Evolutionary conservation across 2,329 filamentous ascomycete species (phyloP).

Genomic region (Fusarium aywerte): DNA sequence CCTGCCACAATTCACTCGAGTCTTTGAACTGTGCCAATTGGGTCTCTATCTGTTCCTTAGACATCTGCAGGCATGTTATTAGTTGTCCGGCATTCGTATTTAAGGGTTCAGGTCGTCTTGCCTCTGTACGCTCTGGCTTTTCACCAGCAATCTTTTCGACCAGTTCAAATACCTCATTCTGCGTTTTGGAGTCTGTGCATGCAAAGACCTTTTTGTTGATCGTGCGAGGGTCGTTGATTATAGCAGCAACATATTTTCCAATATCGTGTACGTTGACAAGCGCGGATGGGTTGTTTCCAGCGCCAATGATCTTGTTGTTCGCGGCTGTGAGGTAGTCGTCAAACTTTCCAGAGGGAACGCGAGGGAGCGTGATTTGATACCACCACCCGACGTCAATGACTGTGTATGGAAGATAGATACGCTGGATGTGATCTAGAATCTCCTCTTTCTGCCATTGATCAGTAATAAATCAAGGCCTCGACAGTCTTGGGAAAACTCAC

Average conservation of each 20-base stretch:
- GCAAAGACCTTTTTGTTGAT: slow-evolving; percentile 15
- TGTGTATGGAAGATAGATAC: slow-evolving; percentile 63
- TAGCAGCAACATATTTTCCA: slow-evolving; percentile 9
- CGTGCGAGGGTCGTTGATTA: neutral
- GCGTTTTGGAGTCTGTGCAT: slow-evolving; percentile 1
- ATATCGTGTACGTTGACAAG: neutral
- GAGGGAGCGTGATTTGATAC: slow-evolving; percentile 11
- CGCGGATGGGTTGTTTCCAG: neutral
- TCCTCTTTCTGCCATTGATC: slow-evolving; percentile 56
- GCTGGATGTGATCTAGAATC: slow-evolving; percentile 60
- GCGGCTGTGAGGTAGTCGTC: neutral
- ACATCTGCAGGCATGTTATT: neutral
- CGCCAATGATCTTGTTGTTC: slow-evolving; percentile 11
- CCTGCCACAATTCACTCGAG: neutral
- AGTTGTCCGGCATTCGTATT: rapidly evolving
- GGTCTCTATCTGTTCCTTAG: neutral
- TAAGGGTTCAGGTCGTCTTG: neutral
- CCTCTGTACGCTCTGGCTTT: slow-evolving; percentile 8
- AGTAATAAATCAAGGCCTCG: neutral
- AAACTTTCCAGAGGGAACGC: slow-evolving; percentile 9
- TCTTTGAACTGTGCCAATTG: neutral
- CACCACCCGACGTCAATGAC: slow-evolving; percentile 17
- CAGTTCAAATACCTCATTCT: slow-evolving; percentile 2
- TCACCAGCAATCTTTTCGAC: slow-evolving; percentile 5
- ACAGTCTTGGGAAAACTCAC: neutral